These are phyloP conservation scores for Suillus variegatus DNA, from an alignment of 768 basidiomycete genomes.

Conservation along the genomic window DNA sequence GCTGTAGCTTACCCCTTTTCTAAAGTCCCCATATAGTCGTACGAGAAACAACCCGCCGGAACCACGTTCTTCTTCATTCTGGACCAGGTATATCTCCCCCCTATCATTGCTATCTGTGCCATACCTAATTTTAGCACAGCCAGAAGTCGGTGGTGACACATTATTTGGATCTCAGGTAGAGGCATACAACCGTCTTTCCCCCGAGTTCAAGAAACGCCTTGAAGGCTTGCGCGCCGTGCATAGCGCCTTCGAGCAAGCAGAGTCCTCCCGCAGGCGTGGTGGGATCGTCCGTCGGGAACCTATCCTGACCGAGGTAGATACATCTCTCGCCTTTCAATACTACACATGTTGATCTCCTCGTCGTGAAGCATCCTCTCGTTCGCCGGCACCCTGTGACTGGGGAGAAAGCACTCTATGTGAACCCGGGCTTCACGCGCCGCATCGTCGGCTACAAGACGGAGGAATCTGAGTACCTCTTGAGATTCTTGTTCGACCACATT, in stretches of 20 bases:
- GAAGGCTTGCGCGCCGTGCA: conserved; percentile 60
- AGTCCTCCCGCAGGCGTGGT: conserved; percentile 42
- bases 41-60: conserved; percentile 56
- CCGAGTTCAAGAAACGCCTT: conserved; percentile 56
- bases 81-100: conserved; percentile 37
- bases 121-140: conserved; percentile 24
- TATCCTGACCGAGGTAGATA: conserved; percentile 43
- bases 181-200: conserved; percentile 60
- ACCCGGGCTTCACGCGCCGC: conserved; percentile 52
- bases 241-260: conserved; percentile 53
- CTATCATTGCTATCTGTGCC: background rate
- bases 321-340: background rate
- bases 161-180: conserved; percentile 59
- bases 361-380: conserved; percentile 50
- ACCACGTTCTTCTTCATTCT: conserved; percentile 61
- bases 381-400: conserved; percentile 62
- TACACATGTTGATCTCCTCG: background rate
- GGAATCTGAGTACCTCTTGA: conserved; percentile 55
- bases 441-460: conserved; percentile 58
- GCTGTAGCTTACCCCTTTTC: background rate
- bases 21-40: conserved; percentile 35
- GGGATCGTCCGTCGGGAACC: conserved; percentile 54
- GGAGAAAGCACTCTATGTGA: conserved; percentile 62
- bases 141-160: conserved; percentile 49
- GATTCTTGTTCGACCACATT: conserved; percentile 56